Conservation (phyloP, 768 basidiomycete genomes). For the Amyloporia xantha region DNA sequence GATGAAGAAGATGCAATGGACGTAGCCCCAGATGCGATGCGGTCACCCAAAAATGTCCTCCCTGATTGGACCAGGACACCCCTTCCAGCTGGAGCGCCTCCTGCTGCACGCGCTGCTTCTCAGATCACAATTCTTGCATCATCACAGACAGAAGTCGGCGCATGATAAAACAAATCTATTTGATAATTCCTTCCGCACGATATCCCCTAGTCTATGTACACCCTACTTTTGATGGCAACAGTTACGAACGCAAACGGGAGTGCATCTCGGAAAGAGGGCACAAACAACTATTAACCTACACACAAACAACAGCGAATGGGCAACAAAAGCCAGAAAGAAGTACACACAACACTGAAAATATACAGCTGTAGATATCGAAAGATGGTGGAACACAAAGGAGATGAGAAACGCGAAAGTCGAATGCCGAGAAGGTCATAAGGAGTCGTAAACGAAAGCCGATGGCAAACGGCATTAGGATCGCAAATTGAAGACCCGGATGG, state of each 20-base stretch:
- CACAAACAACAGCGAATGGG: background rate
- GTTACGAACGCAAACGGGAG: no score
- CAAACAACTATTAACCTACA: background rate
- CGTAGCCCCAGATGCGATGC: slow-evolving; percentile 17
- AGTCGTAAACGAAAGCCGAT: background rate
- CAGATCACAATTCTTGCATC: slow-evolving; percentile 10
- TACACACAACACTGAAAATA: background rate
- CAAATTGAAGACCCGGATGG: slow-evolving; percentile 47
- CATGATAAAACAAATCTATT: slow-evolving; percentile 14
- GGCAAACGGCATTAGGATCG: background rate
- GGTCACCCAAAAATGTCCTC: slow-evolving; percentile 39
- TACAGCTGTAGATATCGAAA: slow-evolving; percentile 7
- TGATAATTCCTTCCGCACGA: background rate
- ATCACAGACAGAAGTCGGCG: slow-evolving; percentile 27
- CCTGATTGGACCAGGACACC: slow-evolving; percentile 80
- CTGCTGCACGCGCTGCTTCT: slow-evolving; percentile 28
- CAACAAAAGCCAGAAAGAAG: background rate
- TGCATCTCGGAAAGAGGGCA: background rate
- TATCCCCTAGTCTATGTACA: background rate
- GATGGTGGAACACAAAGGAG: background rate
- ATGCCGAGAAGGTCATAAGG: background rate
- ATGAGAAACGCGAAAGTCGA: background rate
- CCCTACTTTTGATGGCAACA: background rate
- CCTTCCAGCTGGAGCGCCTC: slow-evolving; percentile 57
- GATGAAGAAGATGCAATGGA: slow-evolving; percentile 36